Conservation (phyloP, 148 eudicot species). For the Rhododendron kiyosumense region DNA sequence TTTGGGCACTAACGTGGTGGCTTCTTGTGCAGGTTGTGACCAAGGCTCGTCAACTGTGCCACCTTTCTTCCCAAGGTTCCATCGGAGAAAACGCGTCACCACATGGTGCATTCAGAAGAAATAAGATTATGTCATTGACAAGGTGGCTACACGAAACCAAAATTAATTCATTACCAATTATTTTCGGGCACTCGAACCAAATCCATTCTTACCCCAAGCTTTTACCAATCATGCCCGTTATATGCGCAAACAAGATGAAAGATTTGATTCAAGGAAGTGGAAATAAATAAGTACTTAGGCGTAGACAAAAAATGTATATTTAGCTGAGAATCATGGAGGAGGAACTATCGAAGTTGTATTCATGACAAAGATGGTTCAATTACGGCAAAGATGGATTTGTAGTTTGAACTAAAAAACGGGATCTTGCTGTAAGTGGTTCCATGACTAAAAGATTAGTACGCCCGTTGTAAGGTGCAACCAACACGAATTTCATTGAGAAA, state of each 20-base stretch:
- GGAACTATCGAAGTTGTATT: neutral
- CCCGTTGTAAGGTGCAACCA: too few relatives aligned
- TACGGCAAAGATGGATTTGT: too few relatives aligned
- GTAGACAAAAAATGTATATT: neutral
- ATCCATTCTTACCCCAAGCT: neutral
- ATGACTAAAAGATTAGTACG: too few relatives aligned
- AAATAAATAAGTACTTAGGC: neutral
- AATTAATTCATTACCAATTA: neutral
- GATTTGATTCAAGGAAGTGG: neutral
- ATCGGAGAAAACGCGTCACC: too few relatives aligned
- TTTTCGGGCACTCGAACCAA: neutral
- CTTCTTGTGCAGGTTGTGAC: too few relatives aligned
- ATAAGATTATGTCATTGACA: neutral
- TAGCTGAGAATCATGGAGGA: neutral
- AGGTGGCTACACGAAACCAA: neutral
- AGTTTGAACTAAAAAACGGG: too few relatives aligned
- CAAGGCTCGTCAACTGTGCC: too few relatives aligned
- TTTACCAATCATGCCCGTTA: neutral
- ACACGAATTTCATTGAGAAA: too few relatives aligned
- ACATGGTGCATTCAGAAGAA: neutral
- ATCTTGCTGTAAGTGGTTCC: too few relatives aligned
- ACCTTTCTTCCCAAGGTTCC: too few relatives aligned
- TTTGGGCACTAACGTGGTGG: too few relatives aligned
- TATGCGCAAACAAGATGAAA: neutral
- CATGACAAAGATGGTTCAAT: neutral